Base-by-base conservation (phyloP, 306 rosid genomes). In the Abrus pulchellus region DNA sequence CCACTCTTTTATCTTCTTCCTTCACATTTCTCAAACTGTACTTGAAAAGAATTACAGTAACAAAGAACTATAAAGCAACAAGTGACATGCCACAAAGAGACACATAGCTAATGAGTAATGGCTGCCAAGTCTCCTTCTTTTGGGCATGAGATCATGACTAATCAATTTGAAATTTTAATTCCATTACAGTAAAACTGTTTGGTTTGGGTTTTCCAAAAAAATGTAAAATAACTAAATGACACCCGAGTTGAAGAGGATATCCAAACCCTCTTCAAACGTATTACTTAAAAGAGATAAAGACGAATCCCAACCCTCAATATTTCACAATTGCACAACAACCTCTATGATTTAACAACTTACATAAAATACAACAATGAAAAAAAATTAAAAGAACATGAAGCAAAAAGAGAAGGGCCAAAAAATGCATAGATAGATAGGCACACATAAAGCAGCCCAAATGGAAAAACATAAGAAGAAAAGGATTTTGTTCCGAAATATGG, bases 391-490 rank as follows among this genome's bases (percentile, higher is more conserved):
- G 14, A 44, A 27, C 28, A 36, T 44, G 1, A 75, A 47, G 6
- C 0, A 32, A 0, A 32, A 47, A 62, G 4, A 40, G 1, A 38
- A 65, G 3, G 50, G 1, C 7, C 64, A 33, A 2, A 14, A 1
- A 5, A n/a, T 68, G 13, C 30, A 74, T 2, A 54, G 65, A 72
- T 66, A 13, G 12, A 10, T 36, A 62, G 9, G 0, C 32, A 41
- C 47, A 79, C 32, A 41, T 45, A 79, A 59, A 69, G 4, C 43
- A 52, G 3, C 73, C 79, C 65, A 80, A 9, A 53, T 80, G 28
- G 29, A 6, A 79, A 1, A 71, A 38, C 54, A 49, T 9, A 8
- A 12, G 56, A 68, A 79, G 45, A 14, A 54, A 8, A 9, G 30
- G 5, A 66, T 30, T 40, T 28, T 41, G 55, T 40, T 8, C 2